Evolutionary conservation across 164 flowering plant genomes (phyloP).

Genomic region (Kalanchoe fedtschenkoi): DNA sequence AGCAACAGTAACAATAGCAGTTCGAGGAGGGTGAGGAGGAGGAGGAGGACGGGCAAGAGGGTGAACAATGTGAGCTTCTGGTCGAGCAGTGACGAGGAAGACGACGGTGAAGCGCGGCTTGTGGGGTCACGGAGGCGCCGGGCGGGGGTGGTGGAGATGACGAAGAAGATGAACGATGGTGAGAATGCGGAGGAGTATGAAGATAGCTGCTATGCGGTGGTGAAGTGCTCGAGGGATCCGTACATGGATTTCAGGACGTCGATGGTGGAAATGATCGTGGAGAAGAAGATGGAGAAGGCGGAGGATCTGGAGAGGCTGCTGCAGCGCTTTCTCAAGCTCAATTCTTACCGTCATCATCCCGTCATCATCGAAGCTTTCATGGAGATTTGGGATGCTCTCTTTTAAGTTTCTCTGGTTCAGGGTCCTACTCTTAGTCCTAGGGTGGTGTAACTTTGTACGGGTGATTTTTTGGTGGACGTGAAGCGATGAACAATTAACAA

Average conservation of each 20-base stretch:
- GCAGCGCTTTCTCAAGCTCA: slow-evolving; percentile 59
- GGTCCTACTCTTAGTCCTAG: too few relatives aligned
- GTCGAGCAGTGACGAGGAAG: neutral
- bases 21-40: neutral
- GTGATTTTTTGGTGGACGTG: too few relatives aligned
- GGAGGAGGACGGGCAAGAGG: neutral
- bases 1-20: neutral
- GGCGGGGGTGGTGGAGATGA: neutral
- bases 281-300: slow-evolving; percentile 45
- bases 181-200: neutral
- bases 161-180: neutral
- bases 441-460: too few relatives aligned
- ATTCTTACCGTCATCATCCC: slow-evolving; percentile 45
- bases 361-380: slow-evolving; percentile 54
- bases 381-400: slow-evolving; percentile 73
- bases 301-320: slow-evolving; percentile 51
- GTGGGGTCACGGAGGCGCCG: neutral
- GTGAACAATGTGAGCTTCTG: neutral
- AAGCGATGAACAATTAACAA: too few relatives aligned
- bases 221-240: slow-evolving; percentile 62
- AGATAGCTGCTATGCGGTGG: slow-evolving; percentile 52
- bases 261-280: slow-evolving; percentile 82
- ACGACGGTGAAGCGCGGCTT: neutral
- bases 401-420: slow-evolving; percentile 11
- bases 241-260: slow-evolving; percentile 56